Conservation (phyloP, 345 rosid genomes). For the Arabidopsis suecica region DNA sequence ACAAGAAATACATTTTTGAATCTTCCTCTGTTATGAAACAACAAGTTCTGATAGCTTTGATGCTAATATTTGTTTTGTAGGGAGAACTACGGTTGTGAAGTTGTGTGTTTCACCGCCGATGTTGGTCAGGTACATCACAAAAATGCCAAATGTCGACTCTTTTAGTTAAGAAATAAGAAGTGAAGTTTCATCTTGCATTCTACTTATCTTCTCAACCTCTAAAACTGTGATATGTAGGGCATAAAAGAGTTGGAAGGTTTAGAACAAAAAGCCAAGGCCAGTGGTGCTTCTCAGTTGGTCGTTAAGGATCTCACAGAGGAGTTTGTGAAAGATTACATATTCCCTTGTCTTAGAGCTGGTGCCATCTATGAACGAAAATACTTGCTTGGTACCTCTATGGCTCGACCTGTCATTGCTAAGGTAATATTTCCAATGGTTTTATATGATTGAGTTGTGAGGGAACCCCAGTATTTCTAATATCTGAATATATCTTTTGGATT, state of each 20-base stretch:
- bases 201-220: background rate
- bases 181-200: constrained; percentile 5
- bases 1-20: background rate
- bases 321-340: constrained; percentile 86
- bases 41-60: background rate
- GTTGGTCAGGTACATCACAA: constrained; percentile 84
- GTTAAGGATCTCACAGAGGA: constrained; percentile 92
- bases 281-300: constrained; percentile 93
- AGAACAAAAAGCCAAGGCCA: constrained; percentile 92
- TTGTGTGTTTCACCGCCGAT: constrained; percentile 98
- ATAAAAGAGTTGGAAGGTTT: constrained; percentile 84
- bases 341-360: constrained; percentile 94
- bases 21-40: background rate
- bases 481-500: background rate
- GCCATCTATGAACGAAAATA: constrained; percentile 92
- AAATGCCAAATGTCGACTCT: background rate
- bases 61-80: constrained; percentile 41
- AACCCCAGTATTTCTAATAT: background rate
- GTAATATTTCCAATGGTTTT: constrained; percentile 33
- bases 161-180: too few relatives aligned
- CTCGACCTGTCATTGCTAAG: constrained; percentile 98
- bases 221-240: constrained; percentile 61
- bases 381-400: constrained; percentile 97
- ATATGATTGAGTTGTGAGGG: background rate
- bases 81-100: constrained; percentile 98